Base-by-base conservation (phyloP, 805 yeast species). In the Barnettozyma wickerhamii region DNA sequence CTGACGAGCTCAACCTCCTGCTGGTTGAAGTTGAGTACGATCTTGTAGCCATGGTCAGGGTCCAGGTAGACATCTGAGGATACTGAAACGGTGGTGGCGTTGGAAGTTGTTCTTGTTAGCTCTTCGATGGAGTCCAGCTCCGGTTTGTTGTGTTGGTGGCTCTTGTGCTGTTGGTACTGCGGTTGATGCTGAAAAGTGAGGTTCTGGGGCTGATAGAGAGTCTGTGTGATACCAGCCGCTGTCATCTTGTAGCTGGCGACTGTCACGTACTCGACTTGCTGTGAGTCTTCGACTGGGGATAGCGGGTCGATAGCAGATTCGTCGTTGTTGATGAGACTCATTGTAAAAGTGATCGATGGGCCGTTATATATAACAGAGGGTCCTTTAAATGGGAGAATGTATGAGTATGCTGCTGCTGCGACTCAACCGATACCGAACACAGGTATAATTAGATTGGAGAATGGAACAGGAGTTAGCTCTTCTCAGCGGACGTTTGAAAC, bases 1-100 rank as follows among this genome's bases (percentile, higher is more conserved):
- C 65, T 55, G 3, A 68, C 47, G n/a, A 66, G 44, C n/a, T 52
- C 50, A 10, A 55, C 54, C 46, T 68, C 72, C 10, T 60, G 49
- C 2, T 50, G 35, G 2, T 58, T 53, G 35, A 66, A 53, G 23
- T 52, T 52, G 19, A 64, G 48, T 9, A 53, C 53, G 14, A 63
- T 51, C 40, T 57, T 57, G 46, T 51, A 56, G n/a, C 47, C 41
- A 21, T 40, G 42, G 4, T 39, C 42, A 3, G 47, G 43, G 7
- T 53, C 56, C 12, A 47, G 39, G 20, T 47, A 49, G 19, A 52
- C 42, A 18, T 54, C 53, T 9, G 59, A 54, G 7, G 50, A 43
- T 17, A 47, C 4, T 12, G 39, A 35, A 4, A 19, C 27, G 12
- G 32, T 23, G 15, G 38, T 30, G 6, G 40, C 14, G 10, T 31